Evolutionary conservation across 1,284 basidiomycete species (phyloP).

Genomic region (Chalciporus piperatoides): DNA sequence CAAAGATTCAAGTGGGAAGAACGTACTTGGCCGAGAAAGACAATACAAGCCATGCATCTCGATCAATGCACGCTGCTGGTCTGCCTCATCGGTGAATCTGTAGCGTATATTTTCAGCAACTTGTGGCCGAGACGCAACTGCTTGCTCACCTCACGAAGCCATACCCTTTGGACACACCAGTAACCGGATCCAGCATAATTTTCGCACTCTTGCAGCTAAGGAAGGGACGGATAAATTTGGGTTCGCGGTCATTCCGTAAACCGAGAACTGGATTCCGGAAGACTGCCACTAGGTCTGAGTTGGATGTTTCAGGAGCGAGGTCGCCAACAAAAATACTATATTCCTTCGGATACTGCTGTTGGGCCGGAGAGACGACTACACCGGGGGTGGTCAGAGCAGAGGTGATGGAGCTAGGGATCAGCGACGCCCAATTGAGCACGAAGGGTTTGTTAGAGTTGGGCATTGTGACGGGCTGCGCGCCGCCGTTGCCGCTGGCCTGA

Average conservation of each 20-base stretch:
- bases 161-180: conserved; percentile 85
- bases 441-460: conserved; percentile 75
- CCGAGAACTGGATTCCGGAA: conserved; percentile 82
- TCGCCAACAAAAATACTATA: conserved; percentile 92
- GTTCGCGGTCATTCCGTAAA: conserved; percentile 73
- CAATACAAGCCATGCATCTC: conserved; percentile 90
- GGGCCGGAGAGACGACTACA: conserved; percentile 34
- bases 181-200: conserved; percentile 87
- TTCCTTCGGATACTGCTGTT: conserved; percentile 70
- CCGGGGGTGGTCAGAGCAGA: conserved; percentile 38
- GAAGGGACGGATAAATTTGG: conserved; percentile 83
- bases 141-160: conserved; percentile 75
- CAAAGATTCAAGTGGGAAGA: conserved; percentile 12
- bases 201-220: conserved; percentile 89
- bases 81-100: conserved; percentile 82
- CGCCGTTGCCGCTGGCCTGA: conserved; percentile 54
- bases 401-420: conserved; percentile 45
- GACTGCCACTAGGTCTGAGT: conserved; percentile 85
- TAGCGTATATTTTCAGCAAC: conserved; percentile 8
- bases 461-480: conserved; percentile 58
- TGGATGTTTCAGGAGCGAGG: conserved; percentile 84
- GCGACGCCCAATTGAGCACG: conserved; percentile 78
- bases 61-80: conserved; percentile 82
- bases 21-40: conserved; percentile 77
- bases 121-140: background rate